These are phyloP conservation scores for Viola odorata DNA, from an alignment of 345 rosid species.

Conservation along the genomic window DNA sequence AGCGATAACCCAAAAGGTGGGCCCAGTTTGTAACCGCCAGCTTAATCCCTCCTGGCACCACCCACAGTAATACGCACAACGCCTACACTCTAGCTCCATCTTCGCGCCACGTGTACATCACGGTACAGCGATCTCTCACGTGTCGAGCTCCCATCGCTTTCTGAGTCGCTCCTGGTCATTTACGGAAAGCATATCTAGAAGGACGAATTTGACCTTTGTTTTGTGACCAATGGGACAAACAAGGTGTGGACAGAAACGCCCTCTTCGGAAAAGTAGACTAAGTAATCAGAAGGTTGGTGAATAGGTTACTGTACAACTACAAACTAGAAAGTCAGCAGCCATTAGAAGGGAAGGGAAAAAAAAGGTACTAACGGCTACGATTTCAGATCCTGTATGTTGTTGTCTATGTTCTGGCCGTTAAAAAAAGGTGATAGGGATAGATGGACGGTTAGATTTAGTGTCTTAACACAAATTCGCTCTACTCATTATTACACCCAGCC, in stretches of 20 bases:
- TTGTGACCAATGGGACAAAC: background rate
- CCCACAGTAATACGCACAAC: slow-evolving; percentile 22
- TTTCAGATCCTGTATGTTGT: background rate
- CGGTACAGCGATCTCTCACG: slow-evolving; percentile 25
- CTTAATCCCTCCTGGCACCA: slow-evolving; percentile 26
- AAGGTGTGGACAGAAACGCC: slow-evolving; percentile 18
- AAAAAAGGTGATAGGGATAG: background rate
- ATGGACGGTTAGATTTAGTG: slow-evolving; percentile 31
- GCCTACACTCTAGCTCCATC: slow-evolving; percentile 15
- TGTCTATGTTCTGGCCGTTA: slow-evolving; percentile 9
- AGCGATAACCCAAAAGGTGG: background rate
- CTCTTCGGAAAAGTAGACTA: background rate
- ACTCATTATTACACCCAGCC: slow-evolving; percentile 16
- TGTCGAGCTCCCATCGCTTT: slow-evolving; percentile 27
- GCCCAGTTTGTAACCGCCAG: slow-evolving; percentile 33
- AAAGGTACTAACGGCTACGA: slow-evolving; percentile 20
- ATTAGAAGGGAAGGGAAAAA: slow-evolving; percentile 1
- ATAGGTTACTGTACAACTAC: slow-evolving; percentile 17
- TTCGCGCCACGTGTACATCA: slow-evolving; percentile 35
- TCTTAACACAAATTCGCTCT: background rate
- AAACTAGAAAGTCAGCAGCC: slow-evolving; percentile 15
- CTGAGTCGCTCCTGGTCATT: slow-evolving; percentile 21
- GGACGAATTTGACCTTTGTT: slow-evolving; percentile 15
- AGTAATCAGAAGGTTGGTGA: slow-evolving; percentile 33
- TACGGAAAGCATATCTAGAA: slow-evolving; percentile 12